A percentile compares a stretch with the other conserved stretches of the same genome.
phyloP scores from a whole-genome alignment of 2,329 filamentous ascomycete genomes.

The Nemania sp. region DNA sequence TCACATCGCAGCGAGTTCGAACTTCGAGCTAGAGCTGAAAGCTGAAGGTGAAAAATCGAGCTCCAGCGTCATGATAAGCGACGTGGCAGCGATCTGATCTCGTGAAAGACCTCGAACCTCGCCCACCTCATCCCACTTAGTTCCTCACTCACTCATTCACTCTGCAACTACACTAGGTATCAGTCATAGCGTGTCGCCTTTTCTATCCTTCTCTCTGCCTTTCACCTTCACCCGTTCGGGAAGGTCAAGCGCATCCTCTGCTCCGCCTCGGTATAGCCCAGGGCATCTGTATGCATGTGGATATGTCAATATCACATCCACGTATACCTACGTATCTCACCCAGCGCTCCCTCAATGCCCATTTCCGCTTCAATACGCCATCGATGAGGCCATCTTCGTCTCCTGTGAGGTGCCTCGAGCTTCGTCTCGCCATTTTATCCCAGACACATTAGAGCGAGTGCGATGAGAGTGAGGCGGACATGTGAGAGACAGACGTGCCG shows the following conservation, averaged over 20 bases:
- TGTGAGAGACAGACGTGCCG: no score
- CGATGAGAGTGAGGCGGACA: no score
- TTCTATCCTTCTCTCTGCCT: neutral
- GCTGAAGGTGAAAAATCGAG: constrained; percentile 32
- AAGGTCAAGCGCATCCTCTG: constrained; percentile 4
- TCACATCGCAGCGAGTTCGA: constrained; percentile 25
- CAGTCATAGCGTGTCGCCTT: neutral
- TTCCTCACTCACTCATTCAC: no score
- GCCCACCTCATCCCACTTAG: no score
- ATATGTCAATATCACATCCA: neutral
- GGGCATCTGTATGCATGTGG: no score
- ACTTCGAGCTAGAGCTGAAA: no score
- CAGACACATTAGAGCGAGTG: constrained; percentile 41
- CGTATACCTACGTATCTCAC: neutral
- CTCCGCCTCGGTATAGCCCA: neutral
- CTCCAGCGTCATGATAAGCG: constrained; percentile 47
- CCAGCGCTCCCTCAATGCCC: constrained; percentile 23
- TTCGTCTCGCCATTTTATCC: constrained; percentile 40
- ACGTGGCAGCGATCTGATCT: constrained; percentile 11
- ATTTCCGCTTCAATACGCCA: constrained; percentile 34
- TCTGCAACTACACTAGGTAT: no score
- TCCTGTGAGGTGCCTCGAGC: constrained; percentile 32
- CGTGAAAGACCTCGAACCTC: no score
- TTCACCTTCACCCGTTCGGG: constrained; percentile 1
- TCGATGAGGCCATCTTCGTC: constrained; percentile 23